Evolutionary conservation across 805 yeast species (phyloP).

Genomic region (Wickerhamiella lipophila): DNA sequence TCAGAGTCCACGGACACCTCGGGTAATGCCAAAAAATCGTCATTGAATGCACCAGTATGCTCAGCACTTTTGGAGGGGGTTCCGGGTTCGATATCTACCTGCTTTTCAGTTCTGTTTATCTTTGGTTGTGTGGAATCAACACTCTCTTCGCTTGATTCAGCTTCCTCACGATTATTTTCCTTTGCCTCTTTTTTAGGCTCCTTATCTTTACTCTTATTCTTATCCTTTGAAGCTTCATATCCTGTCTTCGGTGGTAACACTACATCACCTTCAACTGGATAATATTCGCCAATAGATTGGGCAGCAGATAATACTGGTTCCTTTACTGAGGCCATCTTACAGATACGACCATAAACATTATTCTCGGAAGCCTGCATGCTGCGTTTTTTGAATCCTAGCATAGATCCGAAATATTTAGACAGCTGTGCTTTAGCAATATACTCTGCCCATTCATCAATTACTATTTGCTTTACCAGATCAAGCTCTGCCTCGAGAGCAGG

Average conservation of each 20-base stretch:
- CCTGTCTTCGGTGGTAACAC: conserved; percentile 3
- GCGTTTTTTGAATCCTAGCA: conserved; percentile 12
- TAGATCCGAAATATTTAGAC: conserved; percentile 13
- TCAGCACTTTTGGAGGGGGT: no score
- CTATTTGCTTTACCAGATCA: conserved; percentile 18
- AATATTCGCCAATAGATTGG: conserved; percentile 11
- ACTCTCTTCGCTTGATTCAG: background rate
- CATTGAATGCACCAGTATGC: conserved; percentile 21
- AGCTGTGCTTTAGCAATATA: conserved; percentile 13
- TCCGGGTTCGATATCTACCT: no score
- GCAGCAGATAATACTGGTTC: conserved; percentile 13
- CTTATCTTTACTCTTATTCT: background rate
- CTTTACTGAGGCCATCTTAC: conserved; percentile 25
- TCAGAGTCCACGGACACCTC: conserved; percentile 19
- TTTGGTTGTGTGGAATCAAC: conserved; percentile 14
- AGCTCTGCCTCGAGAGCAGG: conserved; percentile 18
- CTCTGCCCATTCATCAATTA: conserved; percentile 17
- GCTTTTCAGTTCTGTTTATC: no score
- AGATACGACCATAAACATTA: conserved; percentile 30
- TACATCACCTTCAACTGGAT: conserved; percentile 5
- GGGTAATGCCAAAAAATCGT: conserved; percentile 19
- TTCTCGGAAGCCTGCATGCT: conserved; percentile 21
- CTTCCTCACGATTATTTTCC: background rate
- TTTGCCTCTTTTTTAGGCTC: background rate
- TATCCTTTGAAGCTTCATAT: background rate